Evolutionary conservation across 257 asterid genomes (phyloP).

Genomic region (Henckelia pumila): DNA sequence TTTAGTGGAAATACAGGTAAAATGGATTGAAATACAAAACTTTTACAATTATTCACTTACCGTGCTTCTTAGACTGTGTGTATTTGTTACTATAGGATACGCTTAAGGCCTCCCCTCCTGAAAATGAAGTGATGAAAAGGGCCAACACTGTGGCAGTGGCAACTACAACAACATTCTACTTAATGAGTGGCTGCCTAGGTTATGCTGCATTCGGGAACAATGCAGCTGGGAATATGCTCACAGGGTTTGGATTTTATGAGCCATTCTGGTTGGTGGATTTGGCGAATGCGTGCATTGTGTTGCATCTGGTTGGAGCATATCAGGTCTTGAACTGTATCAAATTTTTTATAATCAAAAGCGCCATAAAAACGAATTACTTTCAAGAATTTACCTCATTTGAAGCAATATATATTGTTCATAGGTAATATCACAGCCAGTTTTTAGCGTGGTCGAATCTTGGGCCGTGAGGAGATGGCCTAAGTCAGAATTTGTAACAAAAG

Average conservation of each 20-base stretch:
- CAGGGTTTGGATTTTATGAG: constrained; percentile 66
- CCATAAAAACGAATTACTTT: neutral
- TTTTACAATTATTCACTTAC: no score
- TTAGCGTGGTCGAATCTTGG: constrained; percentile 37
- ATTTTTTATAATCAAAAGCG: neutral
- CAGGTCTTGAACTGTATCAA: constrained; percentile 35
- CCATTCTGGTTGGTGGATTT: constrained; percentile 67
- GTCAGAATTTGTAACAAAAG: constrained; percentile 34
- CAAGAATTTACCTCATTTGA: neutral
- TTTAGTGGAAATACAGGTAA: constrained; percentile 69
- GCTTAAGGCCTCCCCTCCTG: constrained; percentile 50
- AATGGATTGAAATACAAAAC: neutral
- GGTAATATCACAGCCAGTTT: constrained; percentile 53
- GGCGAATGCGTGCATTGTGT: constrained; percentile 54
- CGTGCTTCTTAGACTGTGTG: neutral
- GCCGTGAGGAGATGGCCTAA: constrained; percentile 37
- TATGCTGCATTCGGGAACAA: constrained; percentile 68
- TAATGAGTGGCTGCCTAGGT: constrained; percentile 70
- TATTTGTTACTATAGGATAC: constrained; percentile 39
- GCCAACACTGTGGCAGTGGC: constrained; percentile 44
- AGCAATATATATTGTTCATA: constrained; percentile 3
- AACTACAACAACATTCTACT: constrained; percentile 53
- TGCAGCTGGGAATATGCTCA: constrained; percentile 58
- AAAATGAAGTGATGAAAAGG: constrained; percentile 64
- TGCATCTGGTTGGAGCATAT: constrained; percentile 68